Evolutionary conservation across 805 yeast species (phyloP), one percentile per base, ranked within the genome.

Genomic region (Ogataea nitratoaversa): DNA sequence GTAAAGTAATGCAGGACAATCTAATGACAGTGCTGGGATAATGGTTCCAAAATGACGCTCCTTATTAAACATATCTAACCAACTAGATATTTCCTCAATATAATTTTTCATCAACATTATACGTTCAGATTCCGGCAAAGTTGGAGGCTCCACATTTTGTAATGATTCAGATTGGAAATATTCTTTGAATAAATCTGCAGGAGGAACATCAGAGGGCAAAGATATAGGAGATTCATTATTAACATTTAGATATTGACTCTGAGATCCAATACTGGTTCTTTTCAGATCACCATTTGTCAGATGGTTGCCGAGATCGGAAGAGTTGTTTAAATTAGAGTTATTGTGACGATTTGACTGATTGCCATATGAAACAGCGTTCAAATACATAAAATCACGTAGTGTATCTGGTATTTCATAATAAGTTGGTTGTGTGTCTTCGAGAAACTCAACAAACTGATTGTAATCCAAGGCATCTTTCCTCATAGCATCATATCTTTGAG

Each of bases 321-420:
- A n/a, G n/a, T n/a, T n/a, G n/a, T n/a, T n/a, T n/a, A n/a, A n/a
- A n/a, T n/a, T n/a, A n/a, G n/a, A n/a, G 25, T 17, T 18, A 9
- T 27, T 16, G 5, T 9, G 19, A 23, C 12, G 27, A 27, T n/a
- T 16, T 29, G 30, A 16, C 22, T 24, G 22, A 19, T 28, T 16
- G 31, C 36, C 31, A 16, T 29, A 14, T 8, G 40, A 36, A 11
- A 31, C 40, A 4, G 67, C 69, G 40, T 63, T 65, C n/a, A 66
- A 57, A 49, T 62, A 65, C 70, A 66, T 66, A 40, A 59, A 66
- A 40, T 65, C 70, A 44, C 71, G 54, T 32, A 66, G 49, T 2
- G 68, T 63, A 30, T 53, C 50, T 31, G 59, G 63, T 3, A 64
- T 37, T 22, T 42, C 45, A 27, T 30, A 35, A 16, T 42, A 42